Conservation (phyloP, 805 yeast species). For the Candida ascalaphidarum region DNA sequence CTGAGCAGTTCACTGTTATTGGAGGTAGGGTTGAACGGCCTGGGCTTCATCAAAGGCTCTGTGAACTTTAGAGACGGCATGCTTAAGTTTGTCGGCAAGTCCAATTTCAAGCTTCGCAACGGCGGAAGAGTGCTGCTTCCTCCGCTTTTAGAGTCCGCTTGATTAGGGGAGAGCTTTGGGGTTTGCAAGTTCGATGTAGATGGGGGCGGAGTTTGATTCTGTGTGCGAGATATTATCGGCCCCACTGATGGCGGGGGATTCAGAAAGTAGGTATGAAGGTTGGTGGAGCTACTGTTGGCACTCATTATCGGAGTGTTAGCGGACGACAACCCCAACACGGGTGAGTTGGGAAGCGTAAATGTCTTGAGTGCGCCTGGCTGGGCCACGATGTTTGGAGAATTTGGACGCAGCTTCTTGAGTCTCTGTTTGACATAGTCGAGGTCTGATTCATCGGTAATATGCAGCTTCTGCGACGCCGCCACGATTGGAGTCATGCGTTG, state of each 20-base stretch:
- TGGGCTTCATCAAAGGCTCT: conserved; percentile 1
- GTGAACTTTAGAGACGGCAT: no score
- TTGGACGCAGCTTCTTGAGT: conserved; percentile 42
- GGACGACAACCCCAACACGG: conserved; percentile 30
- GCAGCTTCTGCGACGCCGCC: conserved; percentile 9
- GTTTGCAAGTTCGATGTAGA: conserved; percentile 4
- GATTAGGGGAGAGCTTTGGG: conserved; percentile 24
- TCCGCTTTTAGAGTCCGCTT: conserved; percentile 1
- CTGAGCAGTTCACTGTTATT: conserved; percentile 13
- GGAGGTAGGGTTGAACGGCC: conserved; percentile 9
- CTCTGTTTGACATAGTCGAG: conserved; percentile 38
- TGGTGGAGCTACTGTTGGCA: conserved; percentile 32
- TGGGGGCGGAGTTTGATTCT: conserved; percentile 3
- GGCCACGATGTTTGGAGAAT: conserved; percentile 33
- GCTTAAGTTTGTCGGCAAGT: conserved; percentile 35
- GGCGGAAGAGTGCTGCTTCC: conserved; percentile 32
- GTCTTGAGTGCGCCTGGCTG: no score
- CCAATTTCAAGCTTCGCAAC: conserved; percentile 40
- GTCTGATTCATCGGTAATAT: conserved; percentile 34
- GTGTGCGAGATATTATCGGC: conserved; percentile 1
- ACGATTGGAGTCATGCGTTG: conserved; percentile 56
- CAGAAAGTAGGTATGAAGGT: conserved; percentile 22
- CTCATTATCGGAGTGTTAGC: conserved; percentile 33
- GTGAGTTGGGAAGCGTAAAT: conserved; percentile 36
- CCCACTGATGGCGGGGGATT: conserved; percentile 2